Conservation (phyloP, 306 rosid species). For the Rosa persica region DNA sequence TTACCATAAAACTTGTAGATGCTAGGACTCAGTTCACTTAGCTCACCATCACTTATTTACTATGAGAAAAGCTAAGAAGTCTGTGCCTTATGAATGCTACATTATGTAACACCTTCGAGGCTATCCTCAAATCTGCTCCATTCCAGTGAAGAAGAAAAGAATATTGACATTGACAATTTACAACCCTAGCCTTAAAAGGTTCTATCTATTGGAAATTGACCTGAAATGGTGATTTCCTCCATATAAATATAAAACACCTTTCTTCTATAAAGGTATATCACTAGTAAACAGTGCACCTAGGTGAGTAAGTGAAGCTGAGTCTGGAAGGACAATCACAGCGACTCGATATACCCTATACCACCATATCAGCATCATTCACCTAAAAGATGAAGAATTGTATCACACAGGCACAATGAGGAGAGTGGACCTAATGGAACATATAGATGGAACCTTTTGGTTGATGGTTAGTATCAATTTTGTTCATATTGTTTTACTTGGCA, state of each 20-base stretch:
- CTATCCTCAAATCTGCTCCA: not conserved
- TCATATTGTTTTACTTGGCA: not conserved
- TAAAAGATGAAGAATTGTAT: not conserved
- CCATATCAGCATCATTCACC: not conserved
- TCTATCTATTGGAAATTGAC: not conserved
- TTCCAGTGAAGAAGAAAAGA: not conserved
- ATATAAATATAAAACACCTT: not conserved
- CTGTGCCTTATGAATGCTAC: not conserved
- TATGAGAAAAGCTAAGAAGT: not conserved
- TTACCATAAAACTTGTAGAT: not conserved
- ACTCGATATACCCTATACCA: not conserved
- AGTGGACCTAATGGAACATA: not conserved
- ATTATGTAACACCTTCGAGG: not conserved
- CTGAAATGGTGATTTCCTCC: not conserved
- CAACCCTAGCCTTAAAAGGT: not conserved
- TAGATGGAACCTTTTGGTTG: not conserved
- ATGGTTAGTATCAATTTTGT: not conserved
- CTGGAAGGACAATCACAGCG: not conserved
- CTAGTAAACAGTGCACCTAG: not conserved
- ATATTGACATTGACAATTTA: not conserved
- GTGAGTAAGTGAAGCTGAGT: not conserved
- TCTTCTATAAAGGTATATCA: not conserved
- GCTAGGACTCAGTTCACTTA: not conserved
- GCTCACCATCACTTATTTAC: not conserved
- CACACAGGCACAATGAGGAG: not conserved